Conservation (phyloP, 1,284 basidiomycete genomes). For the Kwoniella shivajii region DNA sequence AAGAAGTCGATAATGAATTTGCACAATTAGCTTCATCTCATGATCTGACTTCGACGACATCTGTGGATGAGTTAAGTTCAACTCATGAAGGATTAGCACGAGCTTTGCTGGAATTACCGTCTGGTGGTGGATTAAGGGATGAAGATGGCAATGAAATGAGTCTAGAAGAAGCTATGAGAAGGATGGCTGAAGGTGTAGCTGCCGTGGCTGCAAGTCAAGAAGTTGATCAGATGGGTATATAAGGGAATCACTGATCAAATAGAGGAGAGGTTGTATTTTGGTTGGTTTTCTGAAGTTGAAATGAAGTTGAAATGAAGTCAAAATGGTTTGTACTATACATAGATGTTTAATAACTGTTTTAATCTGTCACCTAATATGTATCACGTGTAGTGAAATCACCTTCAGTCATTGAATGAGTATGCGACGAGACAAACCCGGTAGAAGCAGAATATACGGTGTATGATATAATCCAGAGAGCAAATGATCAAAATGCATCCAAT, state of each 20-base stretch:
- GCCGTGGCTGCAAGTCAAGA: conserved; percentile 2
- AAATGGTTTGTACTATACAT: no score
- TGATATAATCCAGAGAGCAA: no score
- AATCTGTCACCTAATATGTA: no score
- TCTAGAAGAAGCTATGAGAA: conserved; percentile 22
- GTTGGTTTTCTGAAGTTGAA: no score
- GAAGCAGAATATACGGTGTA: no score
- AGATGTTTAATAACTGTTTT: no score
- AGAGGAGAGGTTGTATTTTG: no score
- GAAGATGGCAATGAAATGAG: conserved; percentile 22
- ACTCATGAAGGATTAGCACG: conserved; percentile 22
- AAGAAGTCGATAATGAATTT: conserved; percentile 2
- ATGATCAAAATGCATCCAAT: no score
- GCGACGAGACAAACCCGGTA: no score
- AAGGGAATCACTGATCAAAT: not conserved
- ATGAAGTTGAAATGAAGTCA: no score
- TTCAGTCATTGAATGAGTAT: no score
- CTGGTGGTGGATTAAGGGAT: conserved; percentile 15
- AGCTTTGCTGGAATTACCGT: conserved; percentile 19
- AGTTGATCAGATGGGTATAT: not conserved
- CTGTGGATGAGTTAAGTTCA: not conserved
- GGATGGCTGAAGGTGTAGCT: conserved; percentile 18
- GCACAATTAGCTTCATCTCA: conserved; percentile 3
- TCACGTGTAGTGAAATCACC: no score
- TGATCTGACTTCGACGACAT: not conserved